Base-by-base conservation (phyloP, 129 eudicot genomes). In the Escallonia rubra region DNA sequence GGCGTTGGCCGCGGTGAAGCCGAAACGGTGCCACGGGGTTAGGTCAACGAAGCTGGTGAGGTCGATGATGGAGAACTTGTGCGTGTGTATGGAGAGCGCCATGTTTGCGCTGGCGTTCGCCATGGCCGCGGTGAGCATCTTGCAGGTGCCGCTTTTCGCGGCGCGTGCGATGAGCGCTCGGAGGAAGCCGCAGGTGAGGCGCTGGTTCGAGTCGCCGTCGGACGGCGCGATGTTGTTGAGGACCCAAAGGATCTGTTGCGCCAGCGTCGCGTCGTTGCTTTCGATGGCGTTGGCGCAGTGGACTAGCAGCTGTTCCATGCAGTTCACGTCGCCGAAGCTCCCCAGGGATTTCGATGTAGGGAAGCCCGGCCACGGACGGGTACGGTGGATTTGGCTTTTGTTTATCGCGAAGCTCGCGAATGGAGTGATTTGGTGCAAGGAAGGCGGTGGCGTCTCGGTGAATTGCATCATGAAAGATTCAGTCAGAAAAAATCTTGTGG, bases 221-320 rank as follows among this genome's bases (percentile, higher is more conserved):
- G 93, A 89, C 2, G 89, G 93, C 2, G 99, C 99, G 61, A 90
- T 94, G 78, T 94, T 94, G 82, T 94, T 90, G 2, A 94, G 89
- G 10, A 94, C 99, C 99, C 99, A 94, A 11, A 94, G 45, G 80
- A 94, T 94, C 59, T 94, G 99, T 63, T 94, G 99, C 3, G 97
- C 80, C 8, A 88, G 80, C 0, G 99, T 94, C 0, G 97, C 86
- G 62, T 94, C 99, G 65, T 94, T 94, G 79, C 59, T 76, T 41
- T 94, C 97, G 15, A 94, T 94, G 4, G 97, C 97, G 50, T 59
- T 81, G 34, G 97, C 99, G 68, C 99, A 94, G 68, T 87, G 90
- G 56, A 94, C 85, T 13, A 94, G 68, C 51, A 94, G 68, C 50
- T 90, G 96, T 45, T 94, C 99, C 96, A 90, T 87, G 81, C 89